Evolutionary conservation across 1,284 basidiomycete species (phyloP).

Genomic region (Nidula niveotomentosa): DNA sequence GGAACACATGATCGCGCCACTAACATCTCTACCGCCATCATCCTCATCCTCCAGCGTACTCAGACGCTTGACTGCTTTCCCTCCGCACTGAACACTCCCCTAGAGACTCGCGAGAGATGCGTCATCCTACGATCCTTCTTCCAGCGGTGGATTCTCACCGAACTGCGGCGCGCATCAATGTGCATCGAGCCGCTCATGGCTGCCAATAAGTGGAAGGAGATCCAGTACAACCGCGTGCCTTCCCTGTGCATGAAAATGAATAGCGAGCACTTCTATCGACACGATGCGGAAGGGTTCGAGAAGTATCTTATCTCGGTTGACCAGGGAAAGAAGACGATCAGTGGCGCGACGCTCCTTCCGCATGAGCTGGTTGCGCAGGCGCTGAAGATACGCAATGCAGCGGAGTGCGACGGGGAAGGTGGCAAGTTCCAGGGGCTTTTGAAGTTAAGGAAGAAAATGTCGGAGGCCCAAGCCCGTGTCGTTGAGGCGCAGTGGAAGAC

Average conservation of each 20-base stretch:
- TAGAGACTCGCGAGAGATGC: slow-evolving; percentile 21
- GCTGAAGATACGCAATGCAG: slow-evolving; percentile 4
- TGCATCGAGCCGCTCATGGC: slow-evolving; percentile 67
- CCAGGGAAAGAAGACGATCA: slow-evolving; percentile 50
- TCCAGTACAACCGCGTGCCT: slow-evolving; percentile 54
- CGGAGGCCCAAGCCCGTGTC: slow-evolving; percentile 37
- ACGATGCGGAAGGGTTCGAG: slow-evolving; percentile 59
- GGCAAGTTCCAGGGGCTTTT: slow-evolving; percentile 15
- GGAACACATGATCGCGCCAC: slow-evolving; percentile 61
- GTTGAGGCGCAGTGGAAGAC: slow-evolving; percentile 67
- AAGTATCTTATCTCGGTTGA: slow-evolving; percentile 56
- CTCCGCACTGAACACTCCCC: slow-evolving; percentile 18
- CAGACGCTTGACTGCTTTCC: slow-evolving; percentile 24
- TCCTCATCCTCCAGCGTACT: slow-evolving; percentile 44
- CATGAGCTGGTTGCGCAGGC: slow-evolving; percentile 50
- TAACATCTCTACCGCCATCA: slow-evolving; percentile 63
- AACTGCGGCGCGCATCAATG: slow-evolving; percentile 43
- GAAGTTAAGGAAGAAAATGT: slow-evolving; percentile 25
- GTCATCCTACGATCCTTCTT: slow-evolving; percentile 47
- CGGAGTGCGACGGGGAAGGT: not conserved
- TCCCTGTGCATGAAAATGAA: slow-evolving; percentile 62
- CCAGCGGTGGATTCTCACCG: slow-evolving; percentile 54
- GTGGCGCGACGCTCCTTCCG: slow-evolving; percentile 62
- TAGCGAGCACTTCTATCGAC: slow-evolving; percentile 48
- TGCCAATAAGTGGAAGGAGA: slow-evolving; percentile 54